Evolutionary conservation across 345 rosid genomes (phyloP), one percentile per base, ranked within the genome.

Genomic region (Schrenkiella parvula): DNA sequence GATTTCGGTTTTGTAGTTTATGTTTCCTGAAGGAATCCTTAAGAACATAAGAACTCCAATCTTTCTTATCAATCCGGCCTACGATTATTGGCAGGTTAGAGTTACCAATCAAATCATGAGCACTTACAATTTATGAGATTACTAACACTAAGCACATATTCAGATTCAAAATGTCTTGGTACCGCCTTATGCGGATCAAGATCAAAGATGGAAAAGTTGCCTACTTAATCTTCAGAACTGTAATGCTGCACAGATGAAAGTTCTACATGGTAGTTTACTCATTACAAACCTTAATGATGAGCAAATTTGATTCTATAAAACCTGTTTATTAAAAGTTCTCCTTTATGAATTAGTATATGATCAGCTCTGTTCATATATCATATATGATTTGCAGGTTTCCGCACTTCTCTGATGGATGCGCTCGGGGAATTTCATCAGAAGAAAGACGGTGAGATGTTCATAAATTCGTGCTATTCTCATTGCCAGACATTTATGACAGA

Each of bases 21-120:
- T 91, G 72, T 86, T 91, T 78, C 93, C 96, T 68, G 81, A 54
- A 60, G 85, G 88, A 62, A 75, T 90, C 61, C 50, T 86, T 17
- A 81, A 83, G 78, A 78, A 80, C 59, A 76, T 81, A 46, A 82
- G 25, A 73, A 93, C 89, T 18, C 91, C 96, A 0, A 42, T 90
- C 21, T 90, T 93, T 80, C 59, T 93, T 44, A 86, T 90, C 81
- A 85, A 93, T 44, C 81, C 97, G 51, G 90, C 96, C 68, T 90
- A 93, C 70, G 98, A 90, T 75, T 87, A 57, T 79, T 93, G 97
- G 98, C 98, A 93, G 92, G 98, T 93, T 43, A 43, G 54, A 38
- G 66, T 57, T 43, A 31, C 8, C 10, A 50, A 13, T 26, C 21
- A 17, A 48, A 70, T 29, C 48, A 47, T 37, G 19, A 46, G 28